Percentiles rank a stretch among this genome's conserved stretches.
These are phyloP conservation scores for Podaxis pistillaris DNA, from an alignment of 768 basidiomycete genomes.

Conservation along the genomic window DNA sequence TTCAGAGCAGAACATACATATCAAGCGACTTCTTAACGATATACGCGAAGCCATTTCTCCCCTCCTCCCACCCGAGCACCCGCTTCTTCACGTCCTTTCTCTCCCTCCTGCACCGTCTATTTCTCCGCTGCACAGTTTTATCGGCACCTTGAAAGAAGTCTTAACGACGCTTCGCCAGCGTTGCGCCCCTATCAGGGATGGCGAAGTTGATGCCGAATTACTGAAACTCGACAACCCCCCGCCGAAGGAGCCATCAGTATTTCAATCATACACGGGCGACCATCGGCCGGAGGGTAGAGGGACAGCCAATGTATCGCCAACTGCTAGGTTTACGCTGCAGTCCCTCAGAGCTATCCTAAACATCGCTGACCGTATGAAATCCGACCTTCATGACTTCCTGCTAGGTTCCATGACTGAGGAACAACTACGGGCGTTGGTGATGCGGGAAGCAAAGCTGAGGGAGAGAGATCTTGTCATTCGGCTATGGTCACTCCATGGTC, in stretches of 20 bases:
- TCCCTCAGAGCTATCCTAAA: slow-evolving; percentile 46
- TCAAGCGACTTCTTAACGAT: slow-evolving; percentile 57
- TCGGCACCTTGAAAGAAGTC: slow-evolving; percentile 54
- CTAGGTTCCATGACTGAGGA: slow-evolving; percentile 65
- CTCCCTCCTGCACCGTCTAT: slow-evolving; percentile 66
- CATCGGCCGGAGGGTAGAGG: not conserved
- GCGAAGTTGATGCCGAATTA: slow-evolving; percentile 45
- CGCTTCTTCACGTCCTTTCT: slow-evolving; percentile 48
- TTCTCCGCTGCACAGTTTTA: slow-evolving; percentile 58
- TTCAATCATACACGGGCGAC: not conserved
- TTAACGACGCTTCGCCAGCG: slow-evolving; percentile 52
- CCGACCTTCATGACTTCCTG: slow-evolving; percentile 64
- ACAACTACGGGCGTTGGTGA: slow-evolving; percentile 49
- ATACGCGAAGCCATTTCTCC: slow-evolving; percentile 47
- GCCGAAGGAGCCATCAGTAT: not conserved
- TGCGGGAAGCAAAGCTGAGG: slow-evolving; percentile 48
- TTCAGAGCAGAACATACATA: slow-evolving; percentile 54
- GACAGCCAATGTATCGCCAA: slow-evolving; percentile 19
- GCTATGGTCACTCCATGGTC: slow-evolving; percentile 38
- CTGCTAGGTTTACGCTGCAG: slow-evolving; percentile 49
- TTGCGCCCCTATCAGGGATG: slow-evolving; percentile 67
- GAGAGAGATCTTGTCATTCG: slow-evolving; percentile 56
- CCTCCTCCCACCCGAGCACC: slow-evolving; percentile 57
- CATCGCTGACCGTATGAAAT: slow-evolving; percentile 63
- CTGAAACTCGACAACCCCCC: slow-evolving; percentile 11